Evolutionary conservation across 1,139 yeast genomes (phyloP), one percentile per base, ranked within the genome.

Genomic region (Yamadazyma oceani): DNA sequence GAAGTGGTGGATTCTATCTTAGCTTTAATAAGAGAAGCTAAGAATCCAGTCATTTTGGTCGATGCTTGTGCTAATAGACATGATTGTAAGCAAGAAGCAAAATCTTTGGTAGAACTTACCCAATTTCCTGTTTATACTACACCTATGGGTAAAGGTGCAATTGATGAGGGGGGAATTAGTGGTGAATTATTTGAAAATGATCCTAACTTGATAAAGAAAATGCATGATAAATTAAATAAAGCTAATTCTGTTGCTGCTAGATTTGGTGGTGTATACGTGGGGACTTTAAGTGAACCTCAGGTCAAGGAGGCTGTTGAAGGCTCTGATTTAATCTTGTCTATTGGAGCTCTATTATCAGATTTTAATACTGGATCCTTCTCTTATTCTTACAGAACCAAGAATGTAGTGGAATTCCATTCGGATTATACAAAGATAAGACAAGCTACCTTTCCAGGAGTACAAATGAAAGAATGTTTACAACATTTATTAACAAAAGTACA

Each of bases 351-450:
- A 56, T 70, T 86, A 55, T 85, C 95, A 33, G 95, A 87, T 64
- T 87, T 84, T 78, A 86, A 85, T 73, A 86, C 95, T 41, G 95
- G 95, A 58, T 83, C 94, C 13, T 86, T 86, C 75, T 80, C 92
- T 23, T 87, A 86, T 69, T 76, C 83, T 40, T 85, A 85, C 73
- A 73, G 78, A 58, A 85, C 95, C 50, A 80, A 76, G 62, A 85
- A 85, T 69, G 75, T 85, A 49, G 78, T 87, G 48, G 95, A 87
- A 68, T 83, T 87, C 78, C 95, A 87, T 66, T 84, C 95, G n/a
- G 90, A 85, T 66, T 77, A 82, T 71, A 80, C 84, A 58, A 84
- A 84, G 69, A 79, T 86, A 61, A 80, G 76, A 59, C 78, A 70
- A 51, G 95, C 95, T 38, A 73, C 80, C 24, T 87, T 80, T 78